Base-by-base conservation (phyloP, 2,329 filamentous ascomycete species). In the Exophiala aquamarina region DNA sequence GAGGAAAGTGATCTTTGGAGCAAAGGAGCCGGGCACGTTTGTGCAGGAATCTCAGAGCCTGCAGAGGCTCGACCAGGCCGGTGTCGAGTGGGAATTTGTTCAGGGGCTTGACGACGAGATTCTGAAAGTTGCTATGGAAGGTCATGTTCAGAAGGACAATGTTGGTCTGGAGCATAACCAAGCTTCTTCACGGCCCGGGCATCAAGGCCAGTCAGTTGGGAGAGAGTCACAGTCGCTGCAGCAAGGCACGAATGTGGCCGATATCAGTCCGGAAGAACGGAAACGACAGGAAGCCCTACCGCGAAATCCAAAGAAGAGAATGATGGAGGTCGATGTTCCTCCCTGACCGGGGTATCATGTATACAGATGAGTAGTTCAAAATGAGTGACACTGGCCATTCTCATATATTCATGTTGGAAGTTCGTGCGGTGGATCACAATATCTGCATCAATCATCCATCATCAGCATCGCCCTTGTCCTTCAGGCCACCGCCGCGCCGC, bases 11-110 rank as follows among this genome's bases (percentile, higher is more conserved):
- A 94, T 92, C 58, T 83, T 94, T 20, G 93, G 93, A 0, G 87
- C 95, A 0, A 78, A 84, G 58, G 93, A 98, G 70, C 93, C 93
- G 0, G 86, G 87, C 60, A 95, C 82, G 23, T 98, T 97, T 69
- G 89, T 97, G 14, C 83, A 82, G 4, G 78, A 86, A 50, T 97
- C 95, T 56, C 79, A 84, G 48, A 90, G 90, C 6, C 82, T 83
- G 59, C 72, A 68, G 58, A 84, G 80, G 63, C 72, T 98, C 46
- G 78, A 84, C 58, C 78, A 80, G 36, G 83, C 82, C 3, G 90
- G 89, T 0, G 79, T 98, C 41, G 68, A 81, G 35, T 88, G 92
- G 54, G 70, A 87, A 33, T 81, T 86, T 64, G 78, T 96, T 3
- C 59, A 73, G 14, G 92, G 90, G 0, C 64, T 96, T 44, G 89